phyloP scores from a whole-genome alignment of 768 basidiomycete genomes.

The Termitomyces sp. region DNA sequence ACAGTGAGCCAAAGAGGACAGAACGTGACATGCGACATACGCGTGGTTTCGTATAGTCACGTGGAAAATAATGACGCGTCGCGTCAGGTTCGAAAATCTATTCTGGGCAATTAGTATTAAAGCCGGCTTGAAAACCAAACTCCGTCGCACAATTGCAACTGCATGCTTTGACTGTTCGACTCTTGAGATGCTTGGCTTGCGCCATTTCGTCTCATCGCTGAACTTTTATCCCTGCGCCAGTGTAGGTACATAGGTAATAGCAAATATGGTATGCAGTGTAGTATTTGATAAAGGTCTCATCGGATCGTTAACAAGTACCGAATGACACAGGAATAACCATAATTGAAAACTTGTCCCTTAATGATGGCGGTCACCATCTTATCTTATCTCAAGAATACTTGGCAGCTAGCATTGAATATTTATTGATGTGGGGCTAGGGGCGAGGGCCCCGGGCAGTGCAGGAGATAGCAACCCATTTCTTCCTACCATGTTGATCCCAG shows the following conservation, averaged over 20 bases:
- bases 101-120: too few species aligned
- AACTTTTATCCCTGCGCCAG: too few species aligned
- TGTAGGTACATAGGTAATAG: neutral
- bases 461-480: neutral
- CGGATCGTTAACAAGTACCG: too few species aligned
- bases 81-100: neutral
- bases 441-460: neutral
- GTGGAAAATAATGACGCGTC: neutral
- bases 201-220: too few species aligned
- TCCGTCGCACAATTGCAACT: too few species aligned
- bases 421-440: neutral
- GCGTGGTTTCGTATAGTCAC: neutral
- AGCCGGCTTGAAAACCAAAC: too few species aligned
- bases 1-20: neutral
- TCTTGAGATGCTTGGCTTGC: too few species aligned
- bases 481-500: slow-evolving; percentile 16
- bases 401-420: neutral
- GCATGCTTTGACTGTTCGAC: too few species aligned
- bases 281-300: neutral
- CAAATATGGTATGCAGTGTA: too few species aligned
- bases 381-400: neutral
- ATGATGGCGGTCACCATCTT: too few species aligned
- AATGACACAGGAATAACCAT: too few species aligned
- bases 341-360: too few species aligned
- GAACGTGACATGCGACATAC: neutral